A percentile compares a stretch with the other conserved stretches of the same genome.
These are phyloP conservation scores for Microcyclosporella mali DNA, from an alignment of 2,329 filamentous ascomycete species.

Conservation along the genomic window DNA sequence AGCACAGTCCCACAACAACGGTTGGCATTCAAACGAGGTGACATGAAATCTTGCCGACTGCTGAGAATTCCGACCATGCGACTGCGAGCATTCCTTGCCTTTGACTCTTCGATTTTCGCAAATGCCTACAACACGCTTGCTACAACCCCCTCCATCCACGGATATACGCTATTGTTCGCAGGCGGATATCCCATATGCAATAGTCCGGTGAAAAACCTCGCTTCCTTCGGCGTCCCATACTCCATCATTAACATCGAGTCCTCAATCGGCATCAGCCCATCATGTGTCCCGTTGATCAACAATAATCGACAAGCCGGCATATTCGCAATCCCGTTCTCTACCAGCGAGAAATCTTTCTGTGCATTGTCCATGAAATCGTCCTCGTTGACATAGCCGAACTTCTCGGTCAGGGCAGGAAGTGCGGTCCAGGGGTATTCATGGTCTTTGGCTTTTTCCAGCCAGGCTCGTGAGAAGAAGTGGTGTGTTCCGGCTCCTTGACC, in stretches of 20 bases:
- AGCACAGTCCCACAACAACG: too few relatives aligned
- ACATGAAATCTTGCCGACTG: too few relatives aligned
- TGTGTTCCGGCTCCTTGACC: slow-evolving; percentile 60
- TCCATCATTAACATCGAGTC: slow-evolving; percentile 60
- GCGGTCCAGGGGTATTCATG: slow-evolving; percentile 51
- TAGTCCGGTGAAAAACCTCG: slow-evolving; percentile 55
- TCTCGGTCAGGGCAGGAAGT: slow-evolving; percentile 47
- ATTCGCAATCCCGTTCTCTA: slow-evolving; percentile 54
- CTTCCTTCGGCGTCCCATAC: slow-evolving; percentile 60
- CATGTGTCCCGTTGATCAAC: slow-evolving; percentile 55
- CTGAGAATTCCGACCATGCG: too few relatives aligned
- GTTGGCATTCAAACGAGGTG: too few relatives aligned
- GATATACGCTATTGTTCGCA: slow-evolving; percentile 53
- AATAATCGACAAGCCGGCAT: slow-evolving; percentile 52
- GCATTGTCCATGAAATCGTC: slow-evolving; percentile 51
- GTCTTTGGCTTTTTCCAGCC: slow-evolving; percentile 56
- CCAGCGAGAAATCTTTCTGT: slow-evolving; percentile 57
- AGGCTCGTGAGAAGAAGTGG: slow-evolving; percentile 54
- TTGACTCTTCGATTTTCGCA: too few relatives aligned
- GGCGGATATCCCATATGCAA: slow-evolving; percentile 64
- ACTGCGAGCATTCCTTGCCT: too few relatives aligned
- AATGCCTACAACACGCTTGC: background rate
- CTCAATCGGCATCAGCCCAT: slow-evolving; percentile 63
- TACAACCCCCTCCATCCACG: slow-evolving; percentile 57
- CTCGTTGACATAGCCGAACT: slow-evolving; percentile 55